Conservation (phyloP, 306 rosid species). For the Rosa lucieae region DNA sequence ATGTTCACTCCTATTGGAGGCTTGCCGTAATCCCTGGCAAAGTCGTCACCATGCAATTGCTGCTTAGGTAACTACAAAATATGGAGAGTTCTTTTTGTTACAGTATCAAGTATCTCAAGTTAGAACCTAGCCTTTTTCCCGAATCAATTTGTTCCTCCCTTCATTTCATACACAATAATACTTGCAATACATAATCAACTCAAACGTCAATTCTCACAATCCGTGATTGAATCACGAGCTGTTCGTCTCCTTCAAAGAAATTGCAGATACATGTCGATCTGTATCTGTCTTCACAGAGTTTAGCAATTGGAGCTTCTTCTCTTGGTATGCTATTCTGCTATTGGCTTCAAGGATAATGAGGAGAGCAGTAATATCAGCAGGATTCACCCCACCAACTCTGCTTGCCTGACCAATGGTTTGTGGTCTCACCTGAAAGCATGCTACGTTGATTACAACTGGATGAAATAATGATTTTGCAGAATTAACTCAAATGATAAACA, state of each 20-base stretch:
- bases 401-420: conserved; percentile 91
- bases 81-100: background rate
- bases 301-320: conserved; percentile 53
- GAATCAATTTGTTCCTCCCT: background rate
- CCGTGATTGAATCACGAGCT: conserved; percentile 40
- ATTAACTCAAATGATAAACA: background rate
- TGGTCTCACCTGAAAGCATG: conserved; percentile 53
- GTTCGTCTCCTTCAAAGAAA: conserved; percentile 51
- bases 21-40: background rate
- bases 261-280: conserved; percentile 41
- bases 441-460: background rate
- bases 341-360: conserved; percentile 79
- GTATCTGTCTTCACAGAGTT: conserved; percentile 39
- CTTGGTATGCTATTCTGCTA: conserved; percentile 66
- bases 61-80: background rate
- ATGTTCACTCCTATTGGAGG: background rate
- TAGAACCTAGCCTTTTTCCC: background rate
- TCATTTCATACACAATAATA: background rate
- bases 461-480: background rate
- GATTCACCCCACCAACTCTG: conserved; percentile 98
- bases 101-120: background rate
- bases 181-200: background rate
- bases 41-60: background rate
- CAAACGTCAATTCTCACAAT: background rate
- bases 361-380: conserved; percentile 92